Conservation (phyloP, 768 basidiomycete genomes). For the Trametes cinnabarina region DNA sequence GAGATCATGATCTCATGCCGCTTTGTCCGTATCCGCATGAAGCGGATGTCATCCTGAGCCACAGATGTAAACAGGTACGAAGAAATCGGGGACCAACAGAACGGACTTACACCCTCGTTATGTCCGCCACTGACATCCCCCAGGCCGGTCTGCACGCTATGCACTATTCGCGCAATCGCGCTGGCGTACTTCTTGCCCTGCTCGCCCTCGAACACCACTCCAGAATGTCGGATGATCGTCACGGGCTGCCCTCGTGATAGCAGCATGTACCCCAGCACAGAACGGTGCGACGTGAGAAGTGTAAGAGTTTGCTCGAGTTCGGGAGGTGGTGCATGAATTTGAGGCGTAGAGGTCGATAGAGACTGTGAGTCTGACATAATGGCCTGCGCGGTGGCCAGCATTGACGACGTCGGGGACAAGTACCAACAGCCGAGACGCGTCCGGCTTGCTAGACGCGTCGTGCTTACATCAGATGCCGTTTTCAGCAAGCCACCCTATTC, state of each 20-base stretch:
- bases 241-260: constrained; percentile 70
- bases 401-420: background rate
- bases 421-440: background rate
- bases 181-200: constrained; percentile 74
- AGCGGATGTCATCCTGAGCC: constrained; percentile 75
- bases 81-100: background rate
- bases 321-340: constrained; percentile 32
- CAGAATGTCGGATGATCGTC: constrained; percentile 81
- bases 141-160: constrained; percentile 72
- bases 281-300: constrained; percentile 74
- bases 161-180: constrained; percentile 72
- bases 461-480: background rate
- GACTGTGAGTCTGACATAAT: constrained; percentile 9
- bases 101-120: constrained; percentile 50
- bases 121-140: constrained; percentile 71
- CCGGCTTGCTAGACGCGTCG: background rate
- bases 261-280: constrained; percentile 85
- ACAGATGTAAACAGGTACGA: background rate
- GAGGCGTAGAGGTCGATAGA: constrained; percentile 2
- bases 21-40: constrained; percentile 88
- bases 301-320: constrained; percentile 81
- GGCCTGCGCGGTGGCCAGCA: constrained; percentile 18
- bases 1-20: constrained; percentile 94
- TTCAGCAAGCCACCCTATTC: background rate
- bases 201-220: constrained; percentile 84